Conservation (phyloP, 495 filamentous ascomycete species). For the Chaetomium tenue region DNA sequence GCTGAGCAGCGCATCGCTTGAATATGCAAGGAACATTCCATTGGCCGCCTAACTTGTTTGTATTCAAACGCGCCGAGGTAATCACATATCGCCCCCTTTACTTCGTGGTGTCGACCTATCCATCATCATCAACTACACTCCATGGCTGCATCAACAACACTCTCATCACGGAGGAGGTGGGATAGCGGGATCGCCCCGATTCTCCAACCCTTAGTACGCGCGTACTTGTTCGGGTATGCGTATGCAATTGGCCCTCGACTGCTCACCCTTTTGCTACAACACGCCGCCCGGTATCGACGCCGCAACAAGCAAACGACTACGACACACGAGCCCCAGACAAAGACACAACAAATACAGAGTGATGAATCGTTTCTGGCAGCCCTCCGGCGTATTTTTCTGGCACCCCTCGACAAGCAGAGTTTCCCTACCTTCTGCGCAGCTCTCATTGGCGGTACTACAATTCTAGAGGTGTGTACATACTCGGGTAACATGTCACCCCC, state of each 20-base stretch:
- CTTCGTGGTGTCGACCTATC: neutral
- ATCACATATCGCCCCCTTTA: neutral
- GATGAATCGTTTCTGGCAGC: conserved; percentile 42
- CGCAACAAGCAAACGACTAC: conserved; percentile 42
- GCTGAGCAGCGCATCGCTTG: too few species aligned
- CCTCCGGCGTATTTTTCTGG: conserved; percentile 43
- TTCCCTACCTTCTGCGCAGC: conserved; percentile 82
- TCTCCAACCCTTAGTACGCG: conserved; percentile 63
- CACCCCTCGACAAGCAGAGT: conserved; percentile 53
- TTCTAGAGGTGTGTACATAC: conserved; percentile 56
- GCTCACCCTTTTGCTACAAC: conserved; percentile 54
- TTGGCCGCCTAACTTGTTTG: neutral
- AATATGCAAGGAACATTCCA: neutral
- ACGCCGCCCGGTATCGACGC: conserved; percentile 38
- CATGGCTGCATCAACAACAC: neutral
- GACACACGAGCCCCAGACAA: neutral
- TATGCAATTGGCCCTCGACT: conserved; percentile 67
- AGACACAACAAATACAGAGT: neutral
- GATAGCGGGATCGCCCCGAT: conserved; percentile 42
- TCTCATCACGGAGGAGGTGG: conserved; percentile 29
- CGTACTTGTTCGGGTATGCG: conserved; percentile 73
- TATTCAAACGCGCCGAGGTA: neutral
- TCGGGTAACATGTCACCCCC: neutral
- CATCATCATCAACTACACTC: neutral
- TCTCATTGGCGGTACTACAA: conserved; percentile 71